A percentile compares a stretch with the other conserved stretches of the same genome.
These are phyloP conservation scores for Gremmenia infestans DNA, from an alignment of 2,329 filamentous ascomycete species.

Conservation along the genomic window DNA sequence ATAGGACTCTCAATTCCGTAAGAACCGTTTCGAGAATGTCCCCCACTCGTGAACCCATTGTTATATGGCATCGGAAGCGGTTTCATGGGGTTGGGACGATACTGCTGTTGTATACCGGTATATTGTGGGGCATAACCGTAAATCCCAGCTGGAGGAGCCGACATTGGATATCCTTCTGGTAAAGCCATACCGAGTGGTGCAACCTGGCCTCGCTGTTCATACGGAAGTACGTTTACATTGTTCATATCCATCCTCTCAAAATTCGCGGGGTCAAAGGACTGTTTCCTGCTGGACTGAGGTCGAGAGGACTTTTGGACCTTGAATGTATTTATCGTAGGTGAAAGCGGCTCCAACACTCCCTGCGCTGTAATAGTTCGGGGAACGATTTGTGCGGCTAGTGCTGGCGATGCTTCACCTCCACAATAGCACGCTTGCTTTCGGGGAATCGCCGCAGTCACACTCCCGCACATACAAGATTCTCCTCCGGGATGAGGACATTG, in stretches of 20 bases:
- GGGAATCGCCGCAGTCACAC: constrained; percentile 60
- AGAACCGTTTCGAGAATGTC: constrained; percentile 7
- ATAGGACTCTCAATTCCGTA: constrained; percentile 24
- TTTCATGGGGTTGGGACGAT: constrained; percentile 19
- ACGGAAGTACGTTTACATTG: constrained; percentile 44
- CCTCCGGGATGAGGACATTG: constrained; percentile 57
- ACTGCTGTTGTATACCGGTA: constrained; percentile 20
- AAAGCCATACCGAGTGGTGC: constrained; percentile 17
- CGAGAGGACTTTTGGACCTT: constrained; percentile 26
- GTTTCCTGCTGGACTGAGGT: constrained; percentile 34
- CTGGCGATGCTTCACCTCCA: constrained; percentile 30
- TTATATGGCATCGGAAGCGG: constrained; percentile 12
- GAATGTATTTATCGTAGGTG: constrained; percentile 26
- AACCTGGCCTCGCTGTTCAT: constrained; percentile 27
- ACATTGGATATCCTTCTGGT: constrained; percentile 21
- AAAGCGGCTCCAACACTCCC: constrained; percentile 38
- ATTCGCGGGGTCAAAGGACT: constrained; percentile 44
- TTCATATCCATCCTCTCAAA: constrained; percentile 50
- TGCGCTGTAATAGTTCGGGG: neutral
- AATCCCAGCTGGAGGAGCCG: constrained; percentile 10
- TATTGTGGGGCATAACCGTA: constrained; percentile 25
- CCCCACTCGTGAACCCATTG: constrained; percentile 21
- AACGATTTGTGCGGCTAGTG: constrained; percentile 4
- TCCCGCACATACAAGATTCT: constrained; percentile 51
- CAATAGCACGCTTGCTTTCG: constrained; percentile 53